Evolutionary conservation across 139 green algal genomes (phyloP).

Genomic region (Mychonastes homosphaera): DNA sequence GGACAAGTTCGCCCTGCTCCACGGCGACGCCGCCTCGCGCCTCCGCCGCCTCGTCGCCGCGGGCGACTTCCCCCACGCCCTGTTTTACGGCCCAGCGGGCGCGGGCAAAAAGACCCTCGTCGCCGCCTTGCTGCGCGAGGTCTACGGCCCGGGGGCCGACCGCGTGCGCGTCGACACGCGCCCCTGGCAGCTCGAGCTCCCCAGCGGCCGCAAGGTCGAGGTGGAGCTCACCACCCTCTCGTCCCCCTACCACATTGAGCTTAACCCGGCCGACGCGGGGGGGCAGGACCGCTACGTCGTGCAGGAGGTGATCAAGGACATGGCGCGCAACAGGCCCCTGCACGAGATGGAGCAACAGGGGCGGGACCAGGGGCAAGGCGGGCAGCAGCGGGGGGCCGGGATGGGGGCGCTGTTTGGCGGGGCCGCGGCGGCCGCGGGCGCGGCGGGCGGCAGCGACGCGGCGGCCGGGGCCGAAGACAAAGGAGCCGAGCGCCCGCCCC

Average conservation of each 20-base stretch:
- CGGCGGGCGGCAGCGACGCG: neutral
- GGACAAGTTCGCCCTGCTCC: slow-evolving; percentile 60
- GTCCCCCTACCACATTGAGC: slow-evolving; percentile 81
- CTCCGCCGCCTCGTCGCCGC: slow-evolving; percentile 73
- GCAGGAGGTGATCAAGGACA: slow-evolving; percentile 97
- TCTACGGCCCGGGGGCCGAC: slow-evolving; percentile 85
- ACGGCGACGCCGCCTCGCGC: slow-evolving; percentile 63
- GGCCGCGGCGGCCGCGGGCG: neutral
- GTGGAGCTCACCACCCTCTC: slow-evolving; percentile 88
- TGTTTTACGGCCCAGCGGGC: slow-evolving; percentile 92
- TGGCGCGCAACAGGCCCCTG: slow-evolving; percentile 77
- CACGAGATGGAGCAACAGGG: slow-evolving; percentile 27
- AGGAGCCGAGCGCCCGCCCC: neutral
- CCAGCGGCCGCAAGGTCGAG: slow-evolving; percentile 81
- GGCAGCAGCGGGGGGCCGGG: neutral
- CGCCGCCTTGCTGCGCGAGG: slow-evolving; percentile 75
- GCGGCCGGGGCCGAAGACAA: too few species aligned
- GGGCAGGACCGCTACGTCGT: slow-evolving; percentile 79
- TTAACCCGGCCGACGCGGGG: slow-evolving; percentile 81
- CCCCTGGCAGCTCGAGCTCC: slow-evolving; percentile 47
- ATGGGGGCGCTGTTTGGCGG: neutral
- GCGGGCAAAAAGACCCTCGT: slow-evolving; percentile 95
- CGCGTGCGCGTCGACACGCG: slow-evolving; percentile 55
- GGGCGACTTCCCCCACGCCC: slow-evolving; percentile 87
- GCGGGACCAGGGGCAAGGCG: neutral